phyloP scores from a whole-genome alignment of 306 rosid genomes.

The Cicer yamashitae region DNA sequence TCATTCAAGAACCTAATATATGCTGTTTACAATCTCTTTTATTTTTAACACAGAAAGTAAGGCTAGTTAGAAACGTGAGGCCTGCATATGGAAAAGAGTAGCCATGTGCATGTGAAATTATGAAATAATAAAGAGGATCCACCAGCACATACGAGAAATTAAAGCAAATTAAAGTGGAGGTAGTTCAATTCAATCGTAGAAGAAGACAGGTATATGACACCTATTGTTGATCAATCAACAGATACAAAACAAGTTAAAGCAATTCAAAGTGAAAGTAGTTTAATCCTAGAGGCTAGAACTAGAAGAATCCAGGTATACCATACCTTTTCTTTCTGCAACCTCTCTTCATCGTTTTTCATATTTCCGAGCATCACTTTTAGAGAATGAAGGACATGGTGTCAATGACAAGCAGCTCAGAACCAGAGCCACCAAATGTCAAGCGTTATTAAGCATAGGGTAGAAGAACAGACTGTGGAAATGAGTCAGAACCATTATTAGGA shows the following conservation, averaged over 20 bases:
- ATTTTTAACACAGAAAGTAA: too few species aligned
- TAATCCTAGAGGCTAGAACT: slow-evolving; percentile 27
- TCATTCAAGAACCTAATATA: too few species aligned
- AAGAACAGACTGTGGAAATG: slow-evolving; percentile 69
- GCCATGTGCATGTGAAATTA: background rate
- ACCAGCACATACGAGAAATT: background rate
- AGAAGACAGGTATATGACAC: slow-evolving; percentile 28
- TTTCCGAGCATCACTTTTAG: slow-evolving; percentile 23
- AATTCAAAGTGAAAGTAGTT: slow-evolving; percentile 7
- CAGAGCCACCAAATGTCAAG: background rate
- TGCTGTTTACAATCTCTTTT: too few species aligned
- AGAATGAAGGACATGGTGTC: background rate
- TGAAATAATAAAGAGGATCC: background rate
- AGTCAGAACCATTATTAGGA: slow-evolving; percentile 74
- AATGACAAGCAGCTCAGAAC: background rate
- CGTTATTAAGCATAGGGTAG: slow-evolving; percentile 51
- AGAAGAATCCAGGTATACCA: slow-evolving; percentile 13
- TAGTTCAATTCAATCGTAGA: slow-evolving; percentile 28
- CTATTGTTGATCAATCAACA: background rate
- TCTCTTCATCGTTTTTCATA: slow-evolving; percentile 13
- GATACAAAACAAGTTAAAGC: slow-evolving; percentile 1
- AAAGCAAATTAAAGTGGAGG: background rate
- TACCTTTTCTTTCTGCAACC: slow-evolving; percentile 35
- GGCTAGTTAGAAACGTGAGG: too few species aligned
- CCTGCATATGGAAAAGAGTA: background rate